phyloP scores from a whole-genome alignment of 23 red algal genomes.

The Chondrus crispus region DNA sequence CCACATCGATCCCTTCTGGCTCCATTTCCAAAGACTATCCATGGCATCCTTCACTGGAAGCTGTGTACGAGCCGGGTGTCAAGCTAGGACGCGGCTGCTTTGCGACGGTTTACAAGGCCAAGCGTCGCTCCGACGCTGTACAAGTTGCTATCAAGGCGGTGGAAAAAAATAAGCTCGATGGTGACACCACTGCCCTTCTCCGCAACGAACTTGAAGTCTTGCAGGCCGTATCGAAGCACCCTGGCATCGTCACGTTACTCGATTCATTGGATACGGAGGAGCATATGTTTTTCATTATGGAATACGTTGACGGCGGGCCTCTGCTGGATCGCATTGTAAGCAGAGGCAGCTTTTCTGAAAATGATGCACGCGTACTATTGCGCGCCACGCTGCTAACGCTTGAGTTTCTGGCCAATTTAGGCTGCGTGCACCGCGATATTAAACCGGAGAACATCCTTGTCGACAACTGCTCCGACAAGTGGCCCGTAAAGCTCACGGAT shows the following conservation, averaged over 20 bases:
- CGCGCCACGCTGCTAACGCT: conserved; percentile 47
- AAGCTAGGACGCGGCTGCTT: conserved; percentile 53
- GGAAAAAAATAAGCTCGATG: conserved; percentile 47
- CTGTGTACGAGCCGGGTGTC: background rate
- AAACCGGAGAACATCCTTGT: conserved; percentile 88
- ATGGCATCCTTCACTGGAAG: background rate
- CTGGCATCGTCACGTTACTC: conserved; percentile 54
- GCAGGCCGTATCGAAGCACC: conserved; percentile 58
- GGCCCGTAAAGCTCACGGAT: conserved; percentile 72
- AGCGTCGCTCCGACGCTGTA: background rate
- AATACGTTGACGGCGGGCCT: conserved; percentile 72
- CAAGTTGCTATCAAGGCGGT: conserved; percentile 65
- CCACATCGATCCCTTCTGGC: too few species aligned
- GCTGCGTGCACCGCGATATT: conserved; percentile 79
- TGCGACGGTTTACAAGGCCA: conserved; percentile 59
- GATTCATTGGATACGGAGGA: conserved; percentile 40
- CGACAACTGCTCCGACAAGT: conserved; percentile 51
- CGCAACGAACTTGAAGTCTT: conserved; percentile 55
- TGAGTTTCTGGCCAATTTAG: conserved; percentile 48
- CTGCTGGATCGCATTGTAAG: conserved; percentile 76
- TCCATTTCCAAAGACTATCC: too few species aligned
- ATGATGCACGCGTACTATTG: conserved; percentile 65
- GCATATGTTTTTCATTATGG: conserved; percentile 70
- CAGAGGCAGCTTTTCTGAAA: conserved; percentile 63
- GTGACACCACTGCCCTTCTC: conserved; percentile 41